A percentile compares a stretch with the other conserved stretches of the same genome.
Conservation (phyloP, 2,329 filamentous ascomycete species). For the Calonectria hawksworthii region DNA sequence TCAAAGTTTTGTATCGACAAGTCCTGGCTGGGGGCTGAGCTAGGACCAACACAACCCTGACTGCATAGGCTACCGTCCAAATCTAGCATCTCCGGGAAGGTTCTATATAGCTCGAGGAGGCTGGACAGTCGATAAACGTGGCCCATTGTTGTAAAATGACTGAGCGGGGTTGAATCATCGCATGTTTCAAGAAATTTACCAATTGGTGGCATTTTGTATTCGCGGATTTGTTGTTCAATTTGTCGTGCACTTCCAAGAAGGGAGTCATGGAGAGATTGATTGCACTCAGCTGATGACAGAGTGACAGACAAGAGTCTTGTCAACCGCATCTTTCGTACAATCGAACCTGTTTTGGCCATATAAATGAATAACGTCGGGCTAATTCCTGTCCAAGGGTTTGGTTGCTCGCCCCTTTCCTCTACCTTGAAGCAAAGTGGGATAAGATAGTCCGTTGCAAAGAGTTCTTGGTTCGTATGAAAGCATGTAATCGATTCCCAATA, state of each 20-base stretch:
- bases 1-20: not conserved
- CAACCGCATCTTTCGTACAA: not conserved
- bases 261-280: not conserved
- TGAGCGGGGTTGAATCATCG: not conserved
- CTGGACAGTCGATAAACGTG: not conserved
- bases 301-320: not conserved
- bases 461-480: not conserved
- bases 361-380: not conserved
- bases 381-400: not conserved
- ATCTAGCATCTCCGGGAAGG: not conserved
- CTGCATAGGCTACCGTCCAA: not conserved
- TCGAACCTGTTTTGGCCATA: not conserved
- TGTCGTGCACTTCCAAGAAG: not conserved
- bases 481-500: not conserved
- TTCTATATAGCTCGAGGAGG: not conserved
- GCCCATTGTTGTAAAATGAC: not conserved
- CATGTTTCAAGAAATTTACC: not conserved
- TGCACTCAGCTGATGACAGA: not conserved
- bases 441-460: not conserved
- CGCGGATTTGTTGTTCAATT: not conserved
- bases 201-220: not conserved
- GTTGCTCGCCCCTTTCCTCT: not conserved
- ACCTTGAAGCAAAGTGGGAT: not conserved
- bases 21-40: no score
- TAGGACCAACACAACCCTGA: not conserved